Evolutionary conservation across 148 eudicot genomes (phyloP).

Genomic region (Camellia granthamiana): DNA sequence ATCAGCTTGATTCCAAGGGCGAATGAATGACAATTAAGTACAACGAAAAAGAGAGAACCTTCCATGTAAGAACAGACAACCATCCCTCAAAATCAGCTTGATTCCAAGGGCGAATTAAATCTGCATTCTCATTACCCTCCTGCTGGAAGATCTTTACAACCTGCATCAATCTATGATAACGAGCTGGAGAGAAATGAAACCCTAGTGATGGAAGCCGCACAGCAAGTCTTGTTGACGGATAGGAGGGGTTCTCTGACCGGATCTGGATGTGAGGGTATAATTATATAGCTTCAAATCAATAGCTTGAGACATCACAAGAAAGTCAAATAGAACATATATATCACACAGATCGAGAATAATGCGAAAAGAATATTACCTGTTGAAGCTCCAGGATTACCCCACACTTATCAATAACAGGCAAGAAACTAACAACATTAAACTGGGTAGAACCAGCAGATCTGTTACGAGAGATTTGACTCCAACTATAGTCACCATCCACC

Average conservation of each 20-base stretch:
- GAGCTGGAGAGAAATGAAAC: slow-evolving; percentile 93
- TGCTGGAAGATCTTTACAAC: slow-evolving; percentile 66
- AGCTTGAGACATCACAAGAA: background rate
- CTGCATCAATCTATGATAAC: slow-evolving; percentile 96
- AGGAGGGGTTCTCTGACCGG: slow-evolving; percentile 58
- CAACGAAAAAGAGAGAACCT: slow-evolving; percentile 43
- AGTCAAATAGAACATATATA: background rate
- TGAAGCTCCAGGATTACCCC: slow-evolving; percentile 82
- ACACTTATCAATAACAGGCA: slow-evolving; percentile 94
- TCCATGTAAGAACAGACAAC: slow-evolving; percentile 79
- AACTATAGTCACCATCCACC: slow-evolving; percentile 84
- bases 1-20: slow-evolving; percentile 6
- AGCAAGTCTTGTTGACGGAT: slow-evolving; percentile 88
- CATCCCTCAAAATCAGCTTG: slow-evolving; percentile 96
- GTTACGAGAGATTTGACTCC: slow-evolving; percentile 52
- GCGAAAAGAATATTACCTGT: slow-evolving; percentile 52
- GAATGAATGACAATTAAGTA: background rate
- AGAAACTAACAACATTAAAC: slow-evolving; percentile 40
- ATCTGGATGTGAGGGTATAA: slow-evolving; percentile 43
- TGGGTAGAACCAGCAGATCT: slow-evolving; percentile 37
- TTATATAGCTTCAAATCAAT: background rate
- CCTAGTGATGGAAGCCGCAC: slow-evolving; percentile 85
- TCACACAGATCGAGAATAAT: background rate
- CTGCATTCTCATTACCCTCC: slow-evolving; percentile 39
- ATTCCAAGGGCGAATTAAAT: slow-evolving; percentile 64